Percentiles rank a stretch among this genome's conserved stretches.
These are phyloP conservation scores for Cystobasidium sp. DNA, from an alignment of 1,284 basidiomycete species.

Conservation along the genomic window DNA sequence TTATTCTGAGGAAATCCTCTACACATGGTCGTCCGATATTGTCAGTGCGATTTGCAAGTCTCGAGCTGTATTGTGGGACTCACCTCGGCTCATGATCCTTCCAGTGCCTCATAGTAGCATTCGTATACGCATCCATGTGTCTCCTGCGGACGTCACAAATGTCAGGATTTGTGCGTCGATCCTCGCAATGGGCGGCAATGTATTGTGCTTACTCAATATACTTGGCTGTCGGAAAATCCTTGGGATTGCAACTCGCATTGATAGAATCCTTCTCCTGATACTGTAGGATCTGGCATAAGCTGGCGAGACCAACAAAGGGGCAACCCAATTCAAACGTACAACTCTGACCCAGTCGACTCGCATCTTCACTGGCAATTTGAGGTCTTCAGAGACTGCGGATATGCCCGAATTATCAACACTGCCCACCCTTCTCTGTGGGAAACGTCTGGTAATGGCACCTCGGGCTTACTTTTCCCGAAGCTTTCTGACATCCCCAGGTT, in stretches of 20 bases:
- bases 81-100: constrained; percentile 22
- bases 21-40: not conserved
- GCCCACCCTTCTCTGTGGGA: not conserved
- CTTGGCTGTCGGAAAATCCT: constrained; percentile 71
- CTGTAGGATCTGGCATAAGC: not conserved
- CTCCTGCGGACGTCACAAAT: not conserved
- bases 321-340: not conserved
- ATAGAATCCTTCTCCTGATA: constrained; percentile 5
- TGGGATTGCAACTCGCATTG: constrained; percentile 68
- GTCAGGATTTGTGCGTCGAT: not conserved
- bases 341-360: constrained; percentile 75
- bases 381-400: constrained; percentile 14
- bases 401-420: not conserved
- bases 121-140: constrained; percentile 25
- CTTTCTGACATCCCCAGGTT: constrained; percentile 34
- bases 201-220: constrained; percentile 63
- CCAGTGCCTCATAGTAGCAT: constrained; percentile 18
- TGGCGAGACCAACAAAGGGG: too few relatives aligned
- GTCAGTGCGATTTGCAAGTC: too few relatives aligned
- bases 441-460: not conserved
- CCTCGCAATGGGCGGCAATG: not conserved
- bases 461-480: constrained; percentile 8
- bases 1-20: constrained; percentile 35
- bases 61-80: not conserved
- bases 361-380: constrained; percentile 61